A percentile compares a stretch with the other conserved stretches of the same genome.
Evolutionary conservation across 108 stramenopile species (phyloP).

Genomic region (Conticribra guillardii): DNA sequence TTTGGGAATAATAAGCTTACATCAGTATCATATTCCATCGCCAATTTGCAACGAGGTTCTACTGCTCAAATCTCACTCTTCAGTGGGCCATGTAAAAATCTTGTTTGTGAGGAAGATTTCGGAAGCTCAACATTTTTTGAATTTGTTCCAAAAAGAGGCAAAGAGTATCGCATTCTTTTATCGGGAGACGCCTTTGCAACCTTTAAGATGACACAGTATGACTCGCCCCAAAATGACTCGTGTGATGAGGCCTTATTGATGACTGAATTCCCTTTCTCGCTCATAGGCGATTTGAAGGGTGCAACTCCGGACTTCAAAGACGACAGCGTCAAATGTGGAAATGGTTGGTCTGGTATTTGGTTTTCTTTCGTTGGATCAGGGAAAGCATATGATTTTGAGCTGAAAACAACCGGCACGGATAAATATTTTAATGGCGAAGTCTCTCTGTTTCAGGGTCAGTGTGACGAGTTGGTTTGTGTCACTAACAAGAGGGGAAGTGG

Average conservation of each 20-base stretch:
- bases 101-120: conserved; percentile 6
- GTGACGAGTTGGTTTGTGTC: not conserved
- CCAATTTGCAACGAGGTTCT: not conserved
- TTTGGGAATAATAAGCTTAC: conserved; percentile 4
- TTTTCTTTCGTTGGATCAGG: not conserved
- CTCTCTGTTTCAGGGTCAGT: not conserved
- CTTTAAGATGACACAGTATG: conserved; percentile 2
- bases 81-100: conserved; percentile 11
- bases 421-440: not conserved
- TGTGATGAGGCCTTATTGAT: conserved; percentile 1
- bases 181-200: not conserved
- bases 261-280: conserved; percentile 5
- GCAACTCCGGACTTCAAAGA: not conserved
- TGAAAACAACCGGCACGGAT: not conserved
- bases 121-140: not conserved
- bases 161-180: conserved; percentile 10
- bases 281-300: conserved; percentile 1
- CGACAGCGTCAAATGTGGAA: not conserved
- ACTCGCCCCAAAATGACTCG: conserved; percentile 3
- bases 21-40: not conserved
- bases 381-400: not conserved
- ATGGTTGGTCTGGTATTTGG: not conserved
- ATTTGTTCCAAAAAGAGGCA: not conserved
- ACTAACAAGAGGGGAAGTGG: not conserved
- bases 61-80: conserved; percentile 19